Evolutionary conservation across 345 rosid genomes (phyloP).

Genomic region (Cardamine chenopodiifolia): DNA sequence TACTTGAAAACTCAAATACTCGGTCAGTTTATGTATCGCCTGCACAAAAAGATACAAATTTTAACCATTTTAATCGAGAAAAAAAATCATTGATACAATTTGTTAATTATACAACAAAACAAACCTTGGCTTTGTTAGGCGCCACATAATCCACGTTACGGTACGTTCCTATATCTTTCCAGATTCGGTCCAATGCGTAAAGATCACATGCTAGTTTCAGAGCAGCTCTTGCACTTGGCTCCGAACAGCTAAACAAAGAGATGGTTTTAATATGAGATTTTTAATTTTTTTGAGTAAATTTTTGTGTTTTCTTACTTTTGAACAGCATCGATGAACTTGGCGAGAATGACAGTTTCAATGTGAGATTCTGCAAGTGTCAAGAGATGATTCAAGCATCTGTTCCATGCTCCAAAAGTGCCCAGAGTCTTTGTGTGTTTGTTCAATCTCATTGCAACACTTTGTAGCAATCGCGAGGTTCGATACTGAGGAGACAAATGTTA

Average conservation of each 20-base stretch:
- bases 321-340: constrained; percentile 86
- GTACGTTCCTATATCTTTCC: constrained; percentile 96
- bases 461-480: constrained; percentile 93
- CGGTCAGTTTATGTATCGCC: constrained; percentile 92
- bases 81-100: background rate
- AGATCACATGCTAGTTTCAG: constrained; percentile 93
- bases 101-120: background rate
- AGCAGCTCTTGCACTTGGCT: constrained; percentile 66
- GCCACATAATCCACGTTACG: constrained; percentile 93
- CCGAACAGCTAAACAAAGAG: constrained; percentile 63
- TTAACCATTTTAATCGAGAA: background rate
- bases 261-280: background rate
- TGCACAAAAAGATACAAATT: constrained; percentile 34
- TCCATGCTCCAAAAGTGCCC: constrained; percentile 98
- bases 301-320: constrained; percentile 54
- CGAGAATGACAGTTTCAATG: constrained; percentile 89
- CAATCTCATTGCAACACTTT: constrained; percentile 80
- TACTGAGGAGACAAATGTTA: constrained; percentile 55
- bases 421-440: constrained; percentile 78
- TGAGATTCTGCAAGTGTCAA: constrained; percentile 97
- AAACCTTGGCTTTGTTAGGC: constrained; percentile 98
- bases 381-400: constrained; percentile 97
- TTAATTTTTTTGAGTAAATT: background rate
- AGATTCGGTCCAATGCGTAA: constrained; percentile 90
- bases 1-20: constrained; percentile 87